Percentiles rank a stretch among this genome's conserved stretches.
Evolutionary conservation across 1,284 basidiomycete species (phyloP).

Genomic region (Agroathelia rolfsii): DNA sequence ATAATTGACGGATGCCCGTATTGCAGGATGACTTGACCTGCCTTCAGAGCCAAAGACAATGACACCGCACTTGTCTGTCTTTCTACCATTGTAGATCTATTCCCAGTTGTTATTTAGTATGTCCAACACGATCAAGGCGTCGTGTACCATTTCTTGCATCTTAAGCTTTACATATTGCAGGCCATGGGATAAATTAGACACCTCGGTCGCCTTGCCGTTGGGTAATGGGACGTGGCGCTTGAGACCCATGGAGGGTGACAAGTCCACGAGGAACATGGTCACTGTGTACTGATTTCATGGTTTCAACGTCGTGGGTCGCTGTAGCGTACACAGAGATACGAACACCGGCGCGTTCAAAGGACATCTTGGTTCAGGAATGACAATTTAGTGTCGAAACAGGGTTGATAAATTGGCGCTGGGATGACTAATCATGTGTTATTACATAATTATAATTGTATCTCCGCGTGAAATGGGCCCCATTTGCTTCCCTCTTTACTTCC

Average conservation of each 20-base stretch:
- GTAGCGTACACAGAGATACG: slow-evolving; percentile 16
- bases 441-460: no score
- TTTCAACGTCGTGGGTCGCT: slow-evolving; percentile 1
- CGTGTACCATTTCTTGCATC: slow-evolving; percentile 77
- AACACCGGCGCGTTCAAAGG: slow-evolving; percentile 69
- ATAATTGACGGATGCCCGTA: no score
- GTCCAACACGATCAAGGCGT: no score
- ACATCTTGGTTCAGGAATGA: slow-evolving; percentile 37
- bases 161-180: slow-evolving; percentile 83
- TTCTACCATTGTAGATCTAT: slow-evolving; percentile 81
- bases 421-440: no score
- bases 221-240: slow-evolving; percentile 48
- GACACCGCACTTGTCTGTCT: slow-evolving; percentile 87
- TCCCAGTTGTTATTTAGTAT: slow-evolving; percentile 2
- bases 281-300: slow-evolving; percentile 53
- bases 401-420: no score
- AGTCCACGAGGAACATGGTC: slow-evolving; percentile 81
- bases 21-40: no score
- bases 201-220: slow-evolving; percentile 39
- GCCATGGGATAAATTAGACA: slow-evolving; percentile 72
- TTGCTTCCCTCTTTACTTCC: slow-evolving; percentile 6
- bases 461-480: no score
- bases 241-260: slow-evolving; percentile 78
- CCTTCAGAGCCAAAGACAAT: slow-evolving; percentile 78
- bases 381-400: no score